Conservation (phyloP, 345 rosid species). For the Gossypium anomalum region DNA sequence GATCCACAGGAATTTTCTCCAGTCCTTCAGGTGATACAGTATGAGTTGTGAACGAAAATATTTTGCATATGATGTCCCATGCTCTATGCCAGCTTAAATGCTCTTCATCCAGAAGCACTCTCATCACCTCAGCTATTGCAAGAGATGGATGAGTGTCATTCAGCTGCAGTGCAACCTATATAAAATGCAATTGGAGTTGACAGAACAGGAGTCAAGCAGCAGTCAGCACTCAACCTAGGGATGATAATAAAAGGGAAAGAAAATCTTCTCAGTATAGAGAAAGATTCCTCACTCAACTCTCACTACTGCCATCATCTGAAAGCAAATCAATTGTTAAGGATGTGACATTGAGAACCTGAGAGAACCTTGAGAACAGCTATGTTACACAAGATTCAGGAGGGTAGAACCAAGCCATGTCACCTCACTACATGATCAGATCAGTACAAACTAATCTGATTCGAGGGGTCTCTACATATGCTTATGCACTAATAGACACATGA, state of each 20-base stretch:
- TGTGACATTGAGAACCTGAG: not conserved
- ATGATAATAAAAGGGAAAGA: not conserved
- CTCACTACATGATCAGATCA: not conserved
- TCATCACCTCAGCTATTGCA: conserved; percentile 41
- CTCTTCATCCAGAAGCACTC: conserved; percentile 48
- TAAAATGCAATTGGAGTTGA: conserved; percentile 4
- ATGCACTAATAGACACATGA: conserved; percentile 4
- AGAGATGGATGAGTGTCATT: conserved; percentile 53
- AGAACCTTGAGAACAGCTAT: conserved; percentile 2
- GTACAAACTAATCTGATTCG: not conserved
- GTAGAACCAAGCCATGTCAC: not conserved
- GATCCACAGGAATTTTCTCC: conserved; percentile 47
- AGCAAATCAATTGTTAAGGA: not conserved
- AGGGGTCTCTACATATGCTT: not conserved
- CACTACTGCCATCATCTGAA: not conserved
- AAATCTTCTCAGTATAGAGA: not conserved
- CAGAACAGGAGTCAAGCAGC: not conserved
- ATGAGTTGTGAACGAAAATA: conserved; percentile 46
- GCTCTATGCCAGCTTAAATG: conserved; percentile 36
- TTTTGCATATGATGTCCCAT: conserved; percentile 34
- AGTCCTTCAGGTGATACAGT: conserved; percentile 36
- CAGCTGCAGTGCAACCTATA: conserved; percentile 46
- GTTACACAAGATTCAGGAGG: conserved; percentile 3
- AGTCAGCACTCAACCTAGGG: not conserved
- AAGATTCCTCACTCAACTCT: conserved; percentile 1